Base-by-base conservation (phyloP, 2,329 filamentous ascomycete species). In the Pseudogymnoascus sp. region DNA sequence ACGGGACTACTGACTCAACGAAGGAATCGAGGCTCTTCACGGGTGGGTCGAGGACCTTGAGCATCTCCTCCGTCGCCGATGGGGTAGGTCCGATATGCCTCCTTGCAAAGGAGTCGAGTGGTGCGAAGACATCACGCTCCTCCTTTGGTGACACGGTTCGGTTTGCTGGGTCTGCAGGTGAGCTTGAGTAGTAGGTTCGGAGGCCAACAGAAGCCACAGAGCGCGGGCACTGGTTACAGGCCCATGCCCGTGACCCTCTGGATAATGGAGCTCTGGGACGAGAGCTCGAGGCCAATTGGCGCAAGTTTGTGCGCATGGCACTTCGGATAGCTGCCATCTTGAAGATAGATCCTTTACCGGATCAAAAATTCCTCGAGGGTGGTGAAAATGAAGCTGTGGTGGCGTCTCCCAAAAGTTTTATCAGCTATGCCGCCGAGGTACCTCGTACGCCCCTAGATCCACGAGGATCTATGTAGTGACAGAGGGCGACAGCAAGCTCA, bases 71-170 rank as follows among this genome's bases (percentile, higher is more conserved):
- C 1, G 86, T 83, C 61, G 89, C 86, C 47, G 80, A 77, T 35
- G 86, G 80, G 59, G 87, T 86, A 3, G 92, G 92, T 0, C 92
- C 92, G 76, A 97, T 96, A 76, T 97, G 93, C 58, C 93, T 85
- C 63, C 88, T 82, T 61, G 88, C 81, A 70, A 96, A 96, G 10
- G 71, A 79, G 71, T 81, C 79, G 44, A 81, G 72, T 54, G 79
- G 78, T 37, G 76, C 75, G 65, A 78, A 76, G 44, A 75, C 65
- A 61, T 77, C 73, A 50, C 69, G 64, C 3, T 67, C 67, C 24
- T 60, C 63, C 13, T 64, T 64, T 24, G 59, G 60, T 33, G 63
- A 59, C 35, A 63, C 64, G 10, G 58, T 67, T 15, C 60, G 60
- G 58, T 68, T 69, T 3, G 66, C 61, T 37, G 68, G 66, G 64